Evolutionary conservation across 2,329 filamentous ascomycete genomes (phyloP).

Genomic region (Colletotrichum acutatum): DNA sequence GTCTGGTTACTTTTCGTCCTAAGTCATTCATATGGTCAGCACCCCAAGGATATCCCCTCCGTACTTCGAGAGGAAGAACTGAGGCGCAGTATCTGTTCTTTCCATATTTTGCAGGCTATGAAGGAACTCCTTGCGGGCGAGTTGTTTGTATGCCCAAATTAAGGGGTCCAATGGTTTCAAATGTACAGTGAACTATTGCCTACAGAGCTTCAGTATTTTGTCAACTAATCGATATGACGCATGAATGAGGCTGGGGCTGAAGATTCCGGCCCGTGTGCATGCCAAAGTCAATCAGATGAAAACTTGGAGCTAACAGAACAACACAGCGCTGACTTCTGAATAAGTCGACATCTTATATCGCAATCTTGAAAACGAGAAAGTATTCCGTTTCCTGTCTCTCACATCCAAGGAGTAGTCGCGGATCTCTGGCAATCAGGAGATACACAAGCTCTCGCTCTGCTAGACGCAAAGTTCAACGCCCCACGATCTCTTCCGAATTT

Average conservation of each 20-base stretch:
- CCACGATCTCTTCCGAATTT: neutral
- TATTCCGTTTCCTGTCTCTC: neutral
- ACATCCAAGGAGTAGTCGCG: neutral
- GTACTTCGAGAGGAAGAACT: neutral
- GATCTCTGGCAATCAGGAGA: neutral
- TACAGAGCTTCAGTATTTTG: neutral
- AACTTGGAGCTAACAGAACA: neutral
- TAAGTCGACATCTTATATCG: neutral
- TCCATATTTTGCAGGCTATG: neutral
- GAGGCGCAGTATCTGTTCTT: neutral
- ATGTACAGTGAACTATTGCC: slow-evolving; percentile 5
- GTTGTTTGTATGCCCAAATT: slow-evolving; percentile 4
- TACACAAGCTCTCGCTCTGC: neutral
- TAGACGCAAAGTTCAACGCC: neutral
- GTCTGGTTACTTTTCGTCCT: neutral
- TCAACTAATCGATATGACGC: neutral
- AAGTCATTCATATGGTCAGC: neutral
- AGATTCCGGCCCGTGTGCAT: neutral
- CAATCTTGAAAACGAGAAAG: neutral
- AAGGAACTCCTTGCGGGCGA: neutral
- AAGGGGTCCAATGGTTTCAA: slow-evolving; percentile 8
- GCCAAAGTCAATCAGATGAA: neutral
- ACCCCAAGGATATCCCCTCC: neutral
- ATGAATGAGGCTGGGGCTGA: slow-evolving; percentile 17
- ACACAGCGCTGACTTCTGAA: neutral